Evolutionary conservation across 805 yeast genomes (phyloP).

Genomic region (Ogataea methanolica): DNA sequence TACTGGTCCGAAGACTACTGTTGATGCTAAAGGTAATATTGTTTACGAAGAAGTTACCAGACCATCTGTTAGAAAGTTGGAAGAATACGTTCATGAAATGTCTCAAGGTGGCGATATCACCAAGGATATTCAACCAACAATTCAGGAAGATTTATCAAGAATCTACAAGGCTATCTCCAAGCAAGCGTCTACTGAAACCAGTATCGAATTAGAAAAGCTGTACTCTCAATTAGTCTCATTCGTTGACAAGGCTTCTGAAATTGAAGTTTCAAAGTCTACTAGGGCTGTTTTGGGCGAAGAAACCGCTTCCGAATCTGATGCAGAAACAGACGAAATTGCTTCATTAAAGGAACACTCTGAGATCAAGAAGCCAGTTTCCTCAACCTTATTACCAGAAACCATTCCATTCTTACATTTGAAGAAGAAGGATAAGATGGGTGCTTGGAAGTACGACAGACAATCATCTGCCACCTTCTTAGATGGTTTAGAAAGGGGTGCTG

Average conservation of each 20-base stretch:
- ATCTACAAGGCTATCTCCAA: constrained; percentile 78
- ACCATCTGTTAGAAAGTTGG: constrained; percentile 88
- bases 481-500: constrained; percentile 90
- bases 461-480: constrained; percentile 77
- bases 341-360: constrained; percentile 72
- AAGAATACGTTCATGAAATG: constrained; percentile 94
- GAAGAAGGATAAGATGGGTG: constrained; percentile 64
- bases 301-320: constrained; percentile 42
- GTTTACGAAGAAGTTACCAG: constrained; percentile 81
- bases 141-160: constrained; percentile 78
- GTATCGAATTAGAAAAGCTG: constrained; percentile 64
- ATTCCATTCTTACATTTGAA: constrained; percentile 93
- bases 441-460: constrained; percentile 80
- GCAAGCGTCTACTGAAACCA: constrained; percentile 66
- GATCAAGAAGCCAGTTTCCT: constrained; percentile 69
- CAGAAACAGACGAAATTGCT: constrained; percentile 73
- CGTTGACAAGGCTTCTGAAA: constrained; percentile 66
- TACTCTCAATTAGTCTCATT: constrained; percentile 67
- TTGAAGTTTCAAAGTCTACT: constrained; percentile 62
- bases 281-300: constrained; percentile 45
- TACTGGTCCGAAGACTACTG: constrained; percentile 88
- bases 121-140: constrained; percentile 62
- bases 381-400: constrained; percentile 72
- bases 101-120: constrained; percentile 90
- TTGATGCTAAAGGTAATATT: constrained; percentile 85